Percentiles rank a stretch among this genome's conserved stretches.
phyloP scores from a whole-genome alignment of 805 yeast species.

The Myxozyma sirexii region DNA sequence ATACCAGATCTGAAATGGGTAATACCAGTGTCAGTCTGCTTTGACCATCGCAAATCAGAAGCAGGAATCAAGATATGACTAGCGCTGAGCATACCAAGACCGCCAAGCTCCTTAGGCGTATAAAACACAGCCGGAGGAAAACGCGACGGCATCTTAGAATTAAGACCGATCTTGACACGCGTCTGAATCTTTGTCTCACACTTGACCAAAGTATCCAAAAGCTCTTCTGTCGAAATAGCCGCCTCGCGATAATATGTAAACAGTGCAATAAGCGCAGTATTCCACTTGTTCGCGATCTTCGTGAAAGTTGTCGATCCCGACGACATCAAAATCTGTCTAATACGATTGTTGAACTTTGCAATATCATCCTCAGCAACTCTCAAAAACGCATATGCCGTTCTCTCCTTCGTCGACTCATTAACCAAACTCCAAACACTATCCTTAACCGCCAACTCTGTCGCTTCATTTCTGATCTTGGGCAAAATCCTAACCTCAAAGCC shows the following conservation, averaged over 20 bases:
- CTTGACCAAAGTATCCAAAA: conserved; percentile 81
- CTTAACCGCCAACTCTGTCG: conserved; percentile 51
- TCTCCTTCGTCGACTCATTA: conserved; percentile 69
- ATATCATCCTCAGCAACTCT: conserved; percentile 83
- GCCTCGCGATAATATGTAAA: conserved; percentile 95
- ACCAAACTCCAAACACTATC: conserved; percentile 94
- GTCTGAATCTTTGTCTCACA: conserved; percentile 93
- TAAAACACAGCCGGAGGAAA: conserved; percentile 99
- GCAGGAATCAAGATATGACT: conserved; percentile 94
- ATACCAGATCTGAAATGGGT: conserved; percentile 94
- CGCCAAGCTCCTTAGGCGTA: conserved; percentile 96
- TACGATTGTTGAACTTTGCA: conserved; percentile 75
- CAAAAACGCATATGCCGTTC: conserved; percentile 85
- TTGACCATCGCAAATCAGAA: conserved; percentile 86
- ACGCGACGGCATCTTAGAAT: conserved; percentile 97
- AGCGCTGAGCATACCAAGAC: conserved; percentile 96
- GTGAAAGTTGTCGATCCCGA: conserved; percentile 96
- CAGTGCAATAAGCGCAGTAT: conserved; percentile 81
- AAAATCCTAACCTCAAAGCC: conserved; percentile 92
- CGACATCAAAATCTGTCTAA: conserved; percentile 88
- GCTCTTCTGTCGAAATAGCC: conserved; percentile 73
- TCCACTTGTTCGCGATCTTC: conserved; percentile 94
- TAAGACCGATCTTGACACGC: conserved; percentile 89
- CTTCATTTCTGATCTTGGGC: conserved; percentile 69
- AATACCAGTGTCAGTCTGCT: conserved; percentile 91